A percentile compares a stretch with the other conserved stretches of the same genome.
Evolutionary conservation across 129 eudicot species (phyloP).

Genomic region (Arctium lappa): DNA sequence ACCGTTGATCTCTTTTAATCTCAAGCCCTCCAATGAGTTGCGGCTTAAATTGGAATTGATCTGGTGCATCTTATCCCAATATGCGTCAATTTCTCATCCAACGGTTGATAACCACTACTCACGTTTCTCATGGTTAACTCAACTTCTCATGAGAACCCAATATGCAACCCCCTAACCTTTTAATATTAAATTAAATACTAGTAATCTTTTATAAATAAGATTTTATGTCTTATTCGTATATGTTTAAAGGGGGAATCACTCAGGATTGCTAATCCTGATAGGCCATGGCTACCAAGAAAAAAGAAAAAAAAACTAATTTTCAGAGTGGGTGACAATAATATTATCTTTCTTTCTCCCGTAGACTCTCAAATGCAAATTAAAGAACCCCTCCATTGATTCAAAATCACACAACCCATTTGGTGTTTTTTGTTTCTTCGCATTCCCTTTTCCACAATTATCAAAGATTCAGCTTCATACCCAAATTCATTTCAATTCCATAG

Average conservation of each 20-base stretch:
- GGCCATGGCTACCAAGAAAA: slow-evolving; percentile 4
- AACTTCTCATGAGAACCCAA: too few relatives aligned
- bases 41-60: too few relatives aligned
- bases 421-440: neutral
- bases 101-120: too few relatives aligned
- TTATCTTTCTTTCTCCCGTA: slow-evolving; percentile 8
- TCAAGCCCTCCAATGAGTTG: too few relatives aligned
- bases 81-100: too few relatives aligned
- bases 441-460: neutral
- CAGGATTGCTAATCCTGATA: neutral
- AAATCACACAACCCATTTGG: slow-evolving; percentile 11
- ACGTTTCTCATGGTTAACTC: too few relatives aligned
- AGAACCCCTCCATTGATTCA: slow-evolving; percentile 11
- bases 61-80: too few relatives aligned
- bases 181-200: too few relatives aligned
- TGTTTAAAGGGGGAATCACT: neutral
- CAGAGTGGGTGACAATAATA: neutral
- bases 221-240: neutral
- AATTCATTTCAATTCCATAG: slow-evolving; percentile 3
- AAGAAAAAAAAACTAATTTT: neutral
- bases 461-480: slow-evolving; percentile 3
- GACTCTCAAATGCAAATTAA: slow-evolving; percentile 15
- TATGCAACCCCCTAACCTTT: too few relatives aligned
- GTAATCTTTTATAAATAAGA: neutral
- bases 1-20: too few relatives aligned